These are phyloP conservation scores for Russula virescens DNA, from an alignment of 768 basidiomycete genomes.

Conservation along the genomic window DNA sequence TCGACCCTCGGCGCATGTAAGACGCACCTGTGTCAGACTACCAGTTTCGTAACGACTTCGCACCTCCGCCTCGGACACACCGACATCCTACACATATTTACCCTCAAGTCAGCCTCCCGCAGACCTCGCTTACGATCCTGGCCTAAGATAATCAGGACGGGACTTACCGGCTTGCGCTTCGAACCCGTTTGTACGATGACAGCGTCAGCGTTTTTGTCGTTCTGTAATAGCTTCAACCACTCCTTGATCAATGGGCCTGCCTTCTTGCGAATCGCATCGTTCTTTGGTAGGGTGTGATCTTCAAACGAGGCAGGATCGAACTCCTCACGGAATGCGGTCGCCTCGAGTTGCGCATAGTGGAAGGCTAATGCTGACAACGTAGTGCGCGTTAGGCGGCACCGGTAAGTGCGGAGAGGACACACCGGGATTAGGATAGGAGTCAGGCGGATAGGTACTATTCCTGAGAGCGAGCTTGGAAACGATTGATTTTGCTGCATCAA, in stretches of 20 bases:
- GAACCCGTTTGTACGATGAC: constrained; percentile 44
- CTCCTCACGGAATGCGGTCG: constrained; percentile 87
- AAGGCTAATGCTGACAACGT: constrained; percentile 61
- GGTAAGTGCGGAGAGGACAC: constrained; percentile 8
- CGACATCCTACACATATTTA: constrained; percentile 43
- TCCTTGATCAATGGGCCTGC: constrained; percentile 60
- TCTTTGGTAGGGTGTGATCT: constrained; percentile 76
- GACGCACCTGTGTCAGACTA: constrained; percentile 55
- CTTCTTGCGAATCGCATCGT: constrained; percentile 65
- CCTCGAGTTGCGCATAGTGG: constrained; percentile 87
- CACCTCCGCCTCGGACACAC: constrained; percentile 68
- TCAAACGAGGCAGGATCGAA: constrained; percentile 73
- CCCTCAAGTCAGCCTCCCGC: neutral
- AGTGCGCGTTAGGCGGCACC: constrained; percentile 5
- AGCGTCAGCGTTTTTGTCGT: constrained; percentile 58
- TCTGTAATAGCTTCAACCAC: constrained; percentile 61
- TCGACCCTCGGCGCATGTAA: neutral
- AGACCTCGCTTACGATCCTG: neutral
- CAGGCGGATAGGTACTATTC: constrained; percentile 79
- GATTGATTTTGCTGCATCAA: constrained; percentile 61
- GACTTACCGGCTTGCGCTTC: constrained; percentile 70
- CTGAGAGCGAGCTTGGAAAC: constrained; percentile 76
- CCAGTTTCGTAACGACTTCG: constrained; percentile 58
- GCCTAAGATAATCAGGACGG: neutral
- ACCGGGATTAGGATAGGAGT: constrained; percentile 91